phyloP scores from a whole-genome alignment of 495 filamentous ascomycete species.

The Lindgomyces ingoldianus region DNA sequence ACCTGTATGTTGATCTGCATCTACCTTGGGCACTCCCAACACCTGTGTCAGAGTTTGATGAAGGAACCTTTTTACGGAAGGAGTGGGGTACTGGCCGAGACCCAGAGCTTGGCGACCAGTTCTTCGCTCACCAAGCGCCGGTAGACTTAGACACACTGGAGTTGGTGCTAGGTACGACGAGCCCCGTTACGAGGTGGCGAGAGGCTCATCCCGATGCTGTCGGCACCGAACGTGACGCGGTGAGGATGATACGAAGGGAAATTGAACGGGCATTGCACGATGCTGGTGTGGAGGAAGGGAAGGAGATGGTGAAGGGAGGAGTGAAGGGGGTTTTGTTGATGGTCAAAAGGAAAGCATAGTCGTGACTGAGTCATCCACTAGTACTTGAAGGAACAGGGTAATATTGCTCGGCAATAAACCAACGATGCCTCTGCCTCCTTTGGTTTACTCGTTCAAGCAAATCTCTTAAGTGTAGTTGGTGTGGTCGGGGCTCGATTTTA shows the following conservation, averaged over 20 bases:
- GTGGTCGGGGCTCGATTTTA: no score
- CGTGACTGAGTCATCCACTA: no score
- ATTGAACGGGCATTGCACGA: constrained; percentile 25
- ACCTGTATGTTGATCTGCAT: constrained; percentile 49
- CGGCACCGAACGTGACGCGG: constrained; percentile 31
- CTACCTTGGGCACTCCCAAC: constrained; percentile 54
- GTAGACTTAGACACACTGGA: constrained; percentile 44
- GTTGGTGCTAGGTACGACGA: constrained; percentile 45
- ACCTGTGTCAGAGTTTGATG: constrained; percentile 48
- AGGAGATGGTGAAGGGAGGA: constrained; percentile 20
- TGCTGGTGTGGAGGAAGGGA: constrained; percentile 29
- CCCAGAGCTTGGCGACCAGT: constrained; percentile 33
- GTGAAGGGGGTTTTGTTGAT: constrained; percentile 24
- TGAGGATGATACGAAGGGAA: constrained; percentile 16
- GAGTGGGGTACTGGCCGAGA: constrained; percentile 44
- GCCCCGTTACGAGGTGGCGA: constrained; percentile 53
- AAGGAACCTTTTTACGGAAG: constrained; percentile 45
- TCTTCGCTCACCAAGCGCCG: constrained; percentile 30
- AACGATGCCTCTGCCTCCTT: no score
- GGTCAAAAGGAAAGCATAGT: constrained; percentile 31
- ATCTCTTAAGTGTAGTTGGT: no score
- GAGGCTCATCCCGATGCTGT: constrained; percentile 49
- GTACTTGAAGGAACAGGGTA: no score
- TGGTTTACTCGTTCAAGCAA: no score
- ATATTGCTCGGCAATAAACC: no score